Base-by-base conservation (phyloP, 1,284 basidiomycete species). In the Ceratobasidium sp. region DNA sequence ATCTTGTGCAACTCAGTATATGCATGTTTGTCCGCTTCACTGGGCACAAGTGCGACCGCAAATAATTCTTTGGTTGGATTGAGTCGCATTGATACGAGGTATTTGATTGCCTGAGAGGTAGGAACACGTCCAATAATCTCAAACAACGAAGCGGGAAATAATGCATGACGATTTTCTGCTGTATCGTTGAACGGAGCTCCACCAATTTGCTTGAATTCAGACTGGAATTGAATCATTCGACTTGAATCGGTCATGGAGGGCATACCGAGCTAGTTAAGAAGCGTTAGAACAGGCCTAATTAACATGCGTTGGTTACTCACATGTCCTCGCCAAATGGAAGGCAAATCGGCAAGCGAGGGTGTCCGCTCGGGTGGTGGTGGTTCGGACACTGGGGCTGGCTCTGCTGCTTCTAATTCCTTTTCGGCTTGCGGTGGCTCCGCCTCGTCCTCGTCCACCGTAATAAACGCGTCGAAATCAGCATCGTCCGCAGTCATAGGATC, bases 111-210 rank as follows among this genome's bases (percentile, higher is more conserved):
- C 71, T 88, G 90, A n/a, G 89, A 87, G 3, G 90, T 89, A 1
- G 92, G 90, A 0, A 97, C 94, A 61, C 95, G 91, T 1, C 95
- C 95, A 26, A 78, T 94, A 92, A 77, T 94, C 92, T 63, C 91
- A 86, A 54, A 80, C 37, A 37, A 74, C 74, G 61, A 73, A 33
- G 92, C 86, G 84, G n/a, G 92, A 91, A 83, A 94, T 93, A 42
- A 94, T 84, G 0, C 89, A 90, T 77, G 86, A 86, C 93, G 45
- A 28, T 75, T 75, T 39, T 49, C 60, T 10, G 26, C 17, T 15
- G 49, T 56, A 37, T 75, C 73, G 60, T 64, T 33, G 49, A 75
- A 75, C 23, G 47, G 23, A 8, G 73, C 35, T 28, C 73, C 73
- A n/a, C 60, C 73, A 42, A 75, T 64, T 56, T 75, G 73, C 23